Evolutionary conservation across 257 asterid species (phyloP).

Genomic region (Agastache rugosa): DNA sequence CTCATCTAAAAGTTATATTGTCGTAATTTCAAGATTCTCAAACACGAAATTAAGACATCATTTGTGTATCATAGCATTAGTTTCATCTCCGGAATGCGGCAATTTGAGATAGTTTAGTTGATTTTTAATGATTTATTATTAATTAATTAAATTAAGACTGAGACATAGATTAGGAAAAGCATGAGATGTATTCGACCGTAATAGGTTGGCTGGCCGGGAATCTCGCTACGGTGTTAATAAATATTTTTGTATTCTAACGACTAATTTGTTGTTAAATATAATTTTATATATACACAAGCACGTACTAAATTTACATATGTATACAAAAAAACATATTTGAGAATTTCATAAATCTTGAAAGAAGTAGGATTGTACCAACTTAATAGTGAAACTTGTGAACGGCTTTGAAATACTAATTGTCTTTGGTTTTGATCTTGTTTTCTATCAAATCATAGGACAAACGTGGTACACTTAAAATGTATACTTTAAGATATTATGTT

Average conservation of each 20-base stretch:
- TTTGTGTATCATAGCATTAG: too few species aligned
- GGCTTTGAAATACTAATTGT: constrained; percentile 34
- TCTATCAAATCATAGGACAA: constrained; percentile 8
- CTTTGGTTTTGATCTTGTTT: constrained; percentile 35
- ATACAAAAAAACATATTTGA: background rate
- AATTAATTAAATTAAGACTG: constrained; percentile 20
- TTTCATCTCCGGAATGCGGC: too few species aligned
- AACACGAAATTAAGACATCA: too few species aligned
- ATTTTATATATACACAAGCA: constrained; percentile 25
- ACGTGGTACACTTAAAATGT: constrained; percentile 22
- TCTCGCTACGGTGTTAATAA: constrained; percentile 67
- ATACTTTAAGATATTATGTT: background rate
- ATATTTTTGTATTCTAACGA: constrained; percentile 50
- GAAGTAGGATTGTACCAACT: constrained; percentile 31
- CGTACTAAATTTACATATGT: constrained; percentile 32
- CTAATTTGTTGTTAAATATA: background rate
- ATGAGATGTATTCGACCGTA: constrained; percentile 44
- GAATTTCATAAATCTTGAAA: constrained; percentile 28
- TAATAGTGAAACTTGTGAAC: constrained; percentile 38
- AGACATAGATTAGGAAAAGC: constrained; percentile 50
- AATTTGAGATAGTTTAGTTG: background rate
- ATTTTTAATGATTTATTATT: background rate
- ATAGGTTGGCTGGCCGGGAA: constrained; percentile 65
- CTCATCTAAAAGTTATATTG: background rate
- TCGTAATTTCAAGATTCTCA: too few species aligned